These are phyloP conservation scores for Ceratobasidium sp. DNA, from an alignment of 1,284 basidiomycete species.

Conservation along the genomic window DNA sequence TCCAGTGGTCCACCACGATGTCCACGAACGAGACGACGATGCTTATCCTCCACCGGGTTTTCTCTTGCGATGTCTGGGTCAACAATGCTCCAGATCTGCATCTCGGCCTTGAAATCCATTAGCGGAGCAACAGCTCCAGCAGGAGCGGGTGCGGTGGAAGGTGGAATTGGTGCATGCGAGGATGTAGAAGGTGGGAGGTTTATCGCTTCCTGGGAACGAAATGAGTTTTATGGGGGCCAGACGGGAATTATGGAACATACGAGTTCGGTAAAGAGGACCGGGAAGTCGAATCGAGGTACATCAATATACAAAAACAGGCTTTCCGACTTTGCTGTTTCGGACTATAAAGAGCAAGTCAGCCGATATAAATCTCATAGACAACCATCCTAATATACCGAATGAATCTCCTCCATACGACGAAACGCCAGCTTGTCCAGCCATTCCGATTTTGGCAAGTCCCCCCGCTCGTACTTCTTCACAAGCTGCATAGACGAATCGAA, in stretches of 20 bases:
- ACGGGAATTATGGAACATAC: constrained; percentile 60
- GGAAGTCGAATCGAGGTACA: constrained; percentile 96
- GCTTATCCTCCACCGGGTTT: constrained; percentile 98
- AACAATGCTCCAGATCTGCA: constrained; percentile 87
- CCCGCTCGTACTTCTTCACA: constrained; percentile 95
- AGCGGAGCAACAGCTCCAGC: constrained; percentile 58
- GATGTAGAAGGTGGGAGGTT: constrained; percentile 29
- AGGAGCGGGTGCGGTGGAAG: constrained; percentile 43
- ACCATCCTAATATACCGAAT: constrained; percentile 72
- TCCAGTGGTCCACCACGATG: constrained; percentile 96
- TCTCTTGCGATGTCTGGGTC: constrained; percentile 93
- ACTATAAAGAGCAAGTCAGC: constrained; percentile 61
- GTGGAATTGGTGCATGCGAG: constrained; percentile 31
- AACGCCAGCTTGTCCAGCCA: constrained; percentile 97
- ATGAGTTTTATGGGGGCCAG: constrained; percentile 20
- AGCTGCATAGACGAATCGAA: constrained; percentile 65
- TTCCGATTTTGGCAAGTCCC: constrained; percentile 92
- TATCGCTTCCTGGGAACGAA: constrained; percentile 38
- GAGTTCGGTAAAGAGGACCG: constrained; percentile 94
- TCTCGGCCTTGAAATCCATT: constrained; percentile 68
- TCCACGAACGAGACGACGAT: constrained; percentile 92
- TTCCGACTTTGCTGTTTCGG: constrained; percentile 88
- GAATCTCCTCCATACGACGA: constrained; percentile 92
- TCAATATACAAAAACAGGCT: constrained; percentile 95
- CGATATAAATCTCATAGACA: not conserved